Evolutionary conservation across 1,284 basidiomycete genomes (phyloP), one percentile per base, ranked within the genome.

Genomic region (Cryptococcus sp.): DNA sequence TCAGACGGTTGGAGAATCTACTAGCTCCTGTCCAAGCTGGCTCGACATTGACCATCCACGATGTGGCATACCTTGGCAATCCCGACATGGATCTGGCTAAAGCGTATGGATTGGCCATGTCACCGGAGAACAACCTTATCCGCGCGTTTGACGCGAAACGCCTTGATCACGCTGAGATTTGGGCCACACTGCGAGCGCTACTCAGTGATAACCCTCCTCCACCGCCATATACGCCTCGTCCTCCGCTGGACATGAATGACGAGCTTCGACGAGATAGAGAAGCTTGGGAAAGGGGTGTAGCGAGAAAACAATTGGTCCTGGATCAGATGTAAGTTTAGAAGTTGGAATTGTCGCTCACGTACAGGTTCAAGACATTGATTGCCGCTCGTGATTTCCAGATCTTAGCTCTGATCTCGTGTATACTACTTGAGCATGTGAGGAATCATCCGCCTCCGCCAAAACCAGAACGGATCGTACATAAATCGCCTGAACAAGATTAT

Each of bases 321-420:
- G 69, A 76, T 55, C 58, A 65, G 49, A 52, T 73, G 67, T 70
- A 31, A 48, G 61, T 60, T 15, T 4, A 31, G 51, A 23, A 8
- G 30, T 41, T 49, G 34, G 11, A 44, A 52, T 52, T 55, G 69
- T 41, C n/a, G n/a, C 11, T 34, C 47, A 5, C 36, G 36, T 14
- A 33, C 56, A 91, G 88, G 57, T 86, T 90, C 61, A 65, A 75
- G 1, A 82, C 87, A 58, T 80, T 90, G 36, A 81, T 83, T 5
- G 79, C 79, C 31, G 79, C 79, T 34, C 87, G 83, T 62, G 89
- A 94, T 66, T 73, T 91, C 0, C 89, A 93, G 66, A 86, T 90
- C 79, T 80, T 94, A 3, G 88, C 87, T 0, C 86, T 93, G 79
- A 67, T 92, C 0, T 82, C 88, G 0, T 80, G 85, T 47, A 71